Evolutionary conservation across 2,329 filamentous ascomycete species (phyloP).

Genomic region (Arthroderma sp.): DNA sequence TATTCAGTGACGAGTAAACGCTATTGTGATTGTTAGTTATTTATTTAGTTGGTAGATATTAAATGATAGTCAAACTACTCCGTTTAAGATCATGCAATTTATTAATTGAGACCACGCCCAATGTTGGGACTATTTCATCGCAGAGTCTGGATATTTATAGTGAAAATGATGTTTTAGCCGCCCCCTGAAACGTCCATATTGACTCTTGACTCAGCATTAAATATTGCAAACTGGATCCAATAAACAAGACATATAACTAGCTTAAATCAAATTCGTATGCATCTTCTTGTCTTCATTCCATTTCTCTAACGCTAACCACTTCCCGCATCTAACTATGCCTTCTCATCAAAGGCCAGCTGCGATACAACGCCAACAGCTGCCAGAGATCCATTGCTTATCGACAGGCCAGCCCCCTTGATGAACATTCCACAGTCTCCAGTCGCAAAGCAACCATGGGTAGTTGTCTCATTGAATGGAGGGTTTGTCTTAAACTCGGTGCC

Average conservation of each 20-base stretch:
- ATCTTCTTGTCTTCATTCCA: no score
- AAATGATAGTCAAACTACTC: no score
- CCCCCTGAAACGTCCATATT: background rate
- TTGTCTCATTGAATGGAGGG: constrained; percentile 4
- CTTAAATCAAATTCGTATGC: no score
- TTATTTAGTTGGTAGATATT: no score
- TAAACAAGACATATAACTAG: no score
- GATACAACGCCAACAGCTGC: background rate
- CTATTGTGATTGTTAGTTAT: background rate
- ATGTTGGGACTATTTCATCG: no score
- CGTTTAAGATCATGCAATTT: no score
- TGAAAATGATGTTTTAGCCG: background rate
- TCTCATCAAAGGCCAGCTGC: background rate
- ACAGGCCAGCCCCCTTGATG: background rate
- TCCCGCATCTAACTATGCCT: background rate
- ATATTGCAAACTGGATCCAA: no score
- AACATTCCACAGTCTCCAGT: background rate
- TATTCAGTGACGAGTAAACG: constrained; percentile 43
- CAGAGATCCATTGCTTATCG: background rate
- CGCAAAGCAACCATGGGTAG: background rate
- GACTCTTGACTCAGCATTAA: no score
- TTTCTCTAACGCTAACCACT: background rate
- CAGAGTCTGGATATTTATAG: no score
- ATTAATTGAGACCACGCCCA: no score
- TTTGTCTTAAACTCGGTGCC: background rate